A percentile compares a stretch with the other conserved stretches of the same genome.
These are phyloP conservation scores for Anacardium occidentale DNA, from an alignment of 345 rosid genomes.

Conservation along the genomic window DNA sequence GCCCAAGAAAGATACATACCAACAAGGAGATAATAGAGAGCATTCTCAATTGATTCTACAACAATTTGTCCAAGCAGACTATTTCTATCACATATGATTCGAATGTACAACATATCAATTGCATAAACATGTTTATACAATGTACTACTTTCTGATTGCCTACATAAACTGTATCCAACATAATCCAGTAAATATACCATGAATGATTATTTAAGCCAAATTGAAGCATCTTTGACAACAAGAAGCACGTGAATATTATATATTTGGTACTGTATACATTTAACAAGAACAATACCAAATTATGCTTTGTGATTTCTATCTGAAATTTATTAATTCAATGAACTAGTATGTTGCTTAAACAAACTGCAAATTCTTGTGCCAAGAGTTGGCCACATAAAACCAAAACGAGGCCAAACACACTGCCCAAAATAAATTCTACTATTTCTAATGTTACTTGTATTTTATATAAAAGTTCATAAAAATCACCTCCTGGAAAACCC, in stretches of 20 bases:
- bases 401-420: not conserved
- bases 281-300: not conserved
- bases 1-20: not conserved
- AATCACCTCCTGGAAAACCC: conserved; percentile 53
- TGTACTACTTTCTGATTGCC: not conserved
- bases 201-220: not conserved
- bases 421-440: not conserved
- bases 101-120: not conserved
- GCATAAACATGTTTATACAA: not conserved
- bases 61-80: not conserved
- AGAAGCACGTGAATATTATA: not conserved
- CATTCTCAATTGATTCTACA: not conserved
- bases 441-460: not conserved
- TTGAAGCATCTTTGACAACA: not conserved
- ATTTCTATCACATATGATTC: not conserved
- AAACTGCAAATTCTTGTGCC: not conserved
- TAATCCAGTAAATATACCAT: not conserved
- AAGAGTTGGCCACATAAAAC: not conserved
- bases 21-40: not conserved
- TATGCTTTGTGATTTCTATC: too few species aligned
- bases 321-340: not conserved
- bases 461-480: not conserved
- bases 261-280: too few species aligned
- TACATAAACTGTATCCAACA: not conserved
- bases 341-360: not conserved